Conservation (phyloP, 257 asterid genomes). For the Solanum virginianum region DNA sequence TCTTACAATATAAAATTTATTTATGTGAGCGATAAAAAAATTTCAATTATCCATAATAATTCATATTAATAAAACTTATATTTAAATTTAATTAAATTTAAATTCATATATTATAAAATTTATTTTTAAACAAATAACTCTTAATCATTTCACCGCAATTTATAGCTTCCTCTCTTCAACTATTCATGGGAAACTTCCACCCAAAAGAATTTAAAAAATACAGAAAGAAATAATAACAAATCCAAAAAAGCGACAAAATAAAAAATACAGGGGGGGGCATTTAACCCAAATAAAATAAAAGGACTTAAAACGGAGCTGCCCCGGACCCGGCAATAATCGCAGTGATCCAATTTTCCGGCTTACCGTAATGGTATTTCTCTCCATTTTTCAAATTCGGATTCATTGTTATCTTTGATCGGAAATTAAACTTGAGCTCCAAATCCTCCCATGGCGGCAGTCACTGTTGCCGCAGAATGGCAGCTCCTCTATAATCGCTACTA, state of each 20-base stretch:
- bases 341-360: neutral
- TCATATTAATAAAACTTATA: too few species aligned
- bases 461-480: slow-evolving; percentile 99
- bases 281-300: neutral
- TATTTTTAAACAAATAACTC: accelerated
- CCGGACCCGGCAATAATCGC: neutral
- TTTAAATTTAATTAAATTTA: too few species aligned
- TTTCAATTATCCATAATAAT: neutral
- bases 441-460: slow-evolving; percentile 60
- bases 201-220: neutral
- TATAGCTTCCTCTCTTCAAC: neutral
- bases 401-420: neutral
- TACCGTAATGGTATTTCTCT: neutral
- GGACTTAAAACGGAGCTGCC: neutral
- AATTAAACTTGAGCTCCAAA: neutral
- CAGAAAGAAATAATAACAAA: neutral
- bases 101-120: too few species aligned
- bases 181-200: neutral
- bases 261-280: neutral
- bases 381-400: neutral
- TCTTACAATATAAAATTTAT: too few species aligned
- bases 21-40: too few species aligned
- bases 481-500: slow-evolving; percentile 82
- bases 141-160: accelerated
- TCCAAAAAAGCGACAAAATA: neutral